Conservation (phyloP, 2,329 filamentous ascomycete genomes). For the Penicillium sp. region DNA sequence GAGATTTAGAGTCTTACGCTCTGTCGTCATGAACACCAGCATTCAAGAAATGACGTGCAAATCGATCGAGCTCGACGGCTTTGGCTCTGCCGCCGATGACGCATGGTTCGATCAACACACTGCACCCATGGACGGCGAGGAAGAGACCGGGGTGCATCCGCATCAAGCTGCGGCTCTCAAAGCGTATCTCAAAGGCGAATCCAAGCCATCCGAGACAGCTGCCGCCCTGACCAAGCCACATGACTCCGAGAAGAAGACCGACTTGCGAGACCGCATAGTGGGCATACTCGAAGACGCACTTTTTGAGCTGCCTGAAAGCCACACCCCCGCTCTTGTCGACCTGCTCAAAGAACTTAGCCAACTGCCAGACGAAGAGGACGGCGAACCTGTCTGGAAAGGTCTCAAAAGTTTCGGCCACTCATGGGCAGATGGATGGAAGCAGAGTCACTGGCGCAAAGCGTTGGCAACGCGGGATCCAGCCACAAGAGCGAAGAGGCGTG, state of each 20-base stretch:
- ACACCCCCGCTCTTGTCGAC: neutral
- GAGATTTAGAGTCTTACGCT: too few species aligned
- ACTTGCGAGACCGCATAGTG: neutral
- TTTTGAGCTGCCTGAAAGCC: neutral
- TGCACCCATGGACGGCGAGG: constrained; percentile 5
- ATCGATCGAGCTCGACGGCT: neutral
- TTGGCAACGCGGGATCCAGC: neutral
- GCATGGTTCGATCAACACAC: constrained; percentile 4
- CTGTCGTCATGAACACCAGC: neutral
- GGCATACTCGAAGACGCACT: constrained; percentile 3
- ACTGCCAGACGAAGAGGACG: neutral
- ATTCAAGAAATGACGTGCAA: neutral
- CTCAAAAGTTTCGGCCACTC: neutral
- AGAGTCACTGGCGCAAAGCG: neutral
- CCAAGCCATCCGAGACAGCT: neutral
- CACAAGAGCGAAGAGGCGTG: neutral
- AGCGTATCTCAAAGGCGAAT: constrained; percentile 1
- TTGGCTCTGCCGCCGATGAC: neutral
- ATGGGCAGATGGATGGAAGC: constrained; percentile 3
- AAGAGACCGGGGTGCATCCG: constrained; percentile 1
- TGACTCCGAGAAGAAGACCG: neutral
- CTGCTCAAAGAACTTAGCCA: neutral
- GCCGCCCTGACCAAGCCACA: neutral
- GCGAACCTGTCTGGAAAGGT: neutral
- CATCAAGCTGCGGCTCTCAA: constrained; percentile 3